Conservation (phyloP, 2,329 filamentous ascomycete species). For the Xylaria digitata region DNA sequence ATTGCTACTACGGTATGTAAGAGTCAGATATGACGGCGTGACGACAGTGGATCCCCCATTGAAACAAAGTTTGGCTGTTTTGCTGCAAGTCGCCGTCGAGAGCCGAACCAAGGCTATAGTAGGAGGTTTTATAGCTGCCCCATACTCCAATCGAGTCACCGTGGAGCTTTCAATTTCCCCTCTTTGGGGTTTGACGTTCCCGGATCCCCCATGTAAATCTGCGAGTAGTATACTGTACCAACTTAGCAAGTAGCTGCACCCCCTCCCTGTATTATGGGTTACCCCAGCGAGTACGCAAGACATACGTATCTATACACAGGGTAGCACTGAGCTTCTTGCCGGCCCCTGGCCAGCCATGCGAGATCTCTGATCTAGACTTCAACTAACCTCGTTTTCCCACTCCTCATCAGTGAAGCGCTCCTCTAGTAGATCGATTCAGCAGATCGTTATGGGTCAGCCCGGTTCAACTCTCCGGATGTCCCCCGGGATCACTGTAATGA, state of each 20-base stretch:
- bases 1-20: too few relatives aligned
- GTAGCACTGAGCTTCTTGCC: conserved; percentile 19
- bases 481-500: not conserved
- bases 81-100: conserved; percentile 48
- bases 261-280: not conserved
- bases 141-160: conserved; percentile 29
- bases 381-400: conserved; percentile 16
- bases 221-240: conserved; percentile 20
- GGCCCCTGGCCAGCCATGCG: conserved; percentile 25
- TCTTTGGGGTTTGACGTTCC: conserved; percentile 40
- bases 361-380: conserved; percentile 38
- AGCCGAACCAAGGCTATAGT: conserved; percentile 46
- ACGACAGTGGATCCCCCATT: conserved; percentile 40
- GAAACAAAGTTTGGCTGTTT: conserved; percentile 48
- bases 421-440: conserved; percentile 15
- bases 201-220: conserved; percentile 22
- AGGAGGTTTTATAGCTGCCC: conserved; percentile 46
- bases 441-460: conserved; percentile 10
- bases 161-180: conserved; percentile 20
- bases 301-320: conserved; percentile 15
- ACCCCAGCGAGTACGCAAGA: conserved; percentile 1
- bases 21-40: conserved; percentile 38
- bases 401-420: conserved; percentile 9
- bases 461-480: conserved; percentile 17
- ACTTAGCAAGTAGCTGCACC: conserved; percentile 1